phyloP scores from a whole-genome alignment of 495 filamentous ascomycete species.

The Lasiosphaeria miniovina region DNA sequence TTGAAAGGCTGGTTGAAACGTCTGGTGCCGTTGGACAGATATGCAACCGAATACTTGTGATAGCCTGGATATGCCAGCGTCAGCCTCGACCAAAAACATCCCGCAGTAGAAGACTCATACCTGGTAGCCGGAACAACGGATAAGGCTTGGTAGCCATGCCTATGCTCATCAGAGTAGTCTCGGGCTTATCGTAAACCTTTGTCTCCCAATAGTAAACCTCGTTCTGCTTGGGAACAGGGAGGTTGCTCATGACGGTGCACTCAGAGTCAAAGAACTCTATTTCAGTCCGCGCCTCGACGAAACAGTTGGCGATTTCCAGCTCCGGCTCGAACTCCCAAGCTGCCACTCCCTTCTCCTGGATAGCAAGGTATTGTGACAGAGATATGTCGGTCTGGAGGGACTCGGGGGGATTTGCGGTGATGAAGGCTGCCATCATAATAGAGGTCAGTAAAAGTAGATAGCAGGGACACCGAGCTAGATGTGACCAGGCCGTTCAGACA shows the following conservation, averaged over 20 bases:
- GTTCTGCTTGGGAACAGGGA: constrained; percentile 96
- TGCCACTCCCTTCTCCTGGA: constrained; percentile 97
- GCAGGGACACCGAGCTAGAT: neutral
- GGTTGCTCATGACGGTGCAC: constrained; percentile 94
- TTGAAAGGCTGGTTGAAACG: constrained; percentile 89
- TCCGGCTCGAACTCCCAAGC: constrained; percentile 99
- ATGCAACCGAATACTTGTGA: constrained; percentile 88
- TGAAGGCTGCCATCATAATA: constrained; percentile 62
- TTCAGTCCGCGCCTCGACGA: constrained; percentile 92
- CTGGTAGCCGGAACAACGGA: constrained; percentile 88
- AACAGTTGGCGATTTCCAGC: constrained; percentile 97
- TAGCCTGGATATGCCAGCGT: constrained; percentile 55
- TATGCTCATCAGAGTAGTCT: constrained; percentile 76
- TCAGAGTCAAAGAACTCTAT: constrained; percentile 98
- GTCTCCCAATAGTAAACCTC: constrained; percentile 99
- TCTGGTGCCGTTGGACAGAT: constrained; percentile 80
- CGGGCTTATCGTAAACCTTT: constrained; percentile 96
- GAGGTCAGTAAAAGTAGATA: constrained; percentile 14
- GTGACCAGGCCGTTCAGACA: neutral
- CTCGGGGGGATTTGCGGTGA: constrained; percentile 92
- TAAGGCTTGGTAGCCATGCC: constrained; percentile 96
- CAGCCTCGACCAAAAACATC: neutral
- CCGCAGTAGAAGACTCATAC: constrained; percentile 40
- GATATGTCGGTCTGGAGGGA: constrained; percentile 96
- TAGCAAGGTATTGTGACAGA: constrained; percentile 92